Base-by-base conservation (phyloP, 345 rosid species). In the Aethionema arabicum region DNA sequence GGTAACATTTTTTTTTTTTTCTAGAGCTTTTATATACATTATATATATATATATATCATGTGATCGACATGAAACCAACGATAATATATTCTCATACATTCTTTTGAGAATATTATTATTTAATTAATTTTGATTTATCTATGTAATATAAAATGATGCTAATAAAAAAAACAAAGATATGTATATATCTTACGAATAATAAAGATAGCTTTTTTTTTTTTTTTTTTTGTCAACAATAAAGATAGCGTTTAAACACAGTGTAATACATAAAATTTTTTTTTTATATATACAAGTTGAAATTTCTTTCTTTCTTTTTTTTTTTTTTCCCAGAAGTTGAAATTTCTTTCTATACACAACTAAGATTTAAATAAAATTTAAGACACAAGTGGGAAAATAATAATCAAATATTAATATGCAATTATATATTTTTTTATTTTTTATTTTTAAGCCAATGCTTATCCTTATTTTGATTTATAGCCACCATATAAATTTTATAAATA, bases 261-360 rank as follows among this genome's bases (percentile, higher is more conserved):
- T 13, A 56, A 31, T 47, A 30, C 7, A 56, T 14, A 46, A 33
- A 47, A 8, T 16, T 32, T 14, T 15, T 27, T 42, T 67, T 68
- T 37, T 31, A 30, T 44, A 52, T 14, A 6, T 2, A 37, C 11
- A 10, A 37, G n/a, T 8, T 6, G 4, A 40, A 40, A 6, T 14
- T 46, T 47, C 60, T 52, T 14, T 39, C 5, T 4, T n/a, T n/a
- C n/a, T n/a, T n/a, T n/a, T n/a, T n/a, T n/a, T n/a, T n/a, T n/a
- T n/a, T n/a, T n/a, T n/a, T n/a, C n/a, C 31, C 5, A 54, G 50
- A 47, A 69, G 52, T 55, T 61, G 63, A 54, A 47, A 62, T 14
- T 46, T 47, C 60, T 52, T 14, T 39, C 5, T 4, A 8, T 10
- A 54, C n/a, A 38, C 8, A 6, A 16, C 42, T 21, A 66, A 29